phyloP scores from a whole-genome alignment of 257 asterid genomes.

The Plantago elongata region DNA sequence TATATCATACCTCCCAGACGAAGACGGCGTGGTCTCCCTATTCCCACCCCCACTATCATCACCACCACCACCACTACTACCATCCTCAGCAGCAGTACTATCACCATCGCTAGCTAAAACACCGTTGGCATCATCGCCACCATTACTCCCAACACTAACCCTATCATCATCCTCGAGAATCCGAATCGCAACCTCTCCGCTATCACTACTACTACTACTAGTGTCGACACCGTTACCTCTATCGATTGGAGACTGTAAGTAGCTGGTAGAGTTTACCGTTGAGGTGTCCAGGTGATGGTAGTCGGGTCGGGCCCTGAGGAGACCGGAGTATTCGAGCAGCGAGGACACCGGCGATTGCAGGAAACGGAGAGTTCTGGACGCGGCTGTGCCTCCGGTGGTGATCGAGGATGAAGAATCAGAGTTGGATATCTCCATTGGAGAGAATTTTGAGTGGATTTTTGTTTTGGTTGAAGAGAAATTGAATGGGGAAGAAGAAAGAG shows the following conservation, averaged over 20 bases:
- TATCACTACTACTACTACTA: constrained; percentile 20
- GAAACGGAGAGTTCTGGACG: constrained; percentile 14
- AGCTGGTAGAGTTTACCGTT: neutral
- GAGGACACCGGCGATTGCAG: constrained; percentile 43
- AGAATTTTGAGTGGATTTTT: neutral
- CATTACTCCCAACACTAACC: constrained; percentile 29
- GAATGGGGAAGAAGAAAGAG: too few relatives aligned
- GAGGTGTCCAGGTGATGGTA: constrained; percentile 40
- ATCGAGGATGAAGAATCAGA: neutral
- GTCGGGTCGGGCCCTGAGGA: constrained; percentile 53
- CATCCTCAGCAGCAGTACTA: constrained; percentile 28
- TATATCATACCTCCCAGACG: constrained; percentile 70
- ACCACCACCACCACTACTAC: constrained; percentile 21
- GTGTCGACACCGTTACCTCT: constrained; percentile 20
- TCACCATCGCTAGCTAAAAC: constrained; percentile 31
- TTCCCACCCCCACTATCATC: constrained; percentile 19
- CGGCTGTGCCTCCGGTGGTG: neutral
- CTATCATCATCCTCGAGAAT: constrained; percentile 45
- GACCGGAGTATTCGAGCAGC: constrained; percentile 47
- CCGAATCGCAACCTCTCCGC: constrained; percentile 78
- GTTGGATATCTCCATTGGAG: constrained; percentile 9
- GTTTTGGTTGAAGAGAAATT: neutral
- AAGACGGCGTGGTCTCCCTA: constrained; percentile 35
- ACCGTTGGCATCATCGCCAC: constrained; percentile 26
- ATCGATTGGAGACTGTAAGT: constrained; percentile 14